Conservation (phyloP, 768 basidiomycete species). For the Pisolithus microcarpus region DNA sequence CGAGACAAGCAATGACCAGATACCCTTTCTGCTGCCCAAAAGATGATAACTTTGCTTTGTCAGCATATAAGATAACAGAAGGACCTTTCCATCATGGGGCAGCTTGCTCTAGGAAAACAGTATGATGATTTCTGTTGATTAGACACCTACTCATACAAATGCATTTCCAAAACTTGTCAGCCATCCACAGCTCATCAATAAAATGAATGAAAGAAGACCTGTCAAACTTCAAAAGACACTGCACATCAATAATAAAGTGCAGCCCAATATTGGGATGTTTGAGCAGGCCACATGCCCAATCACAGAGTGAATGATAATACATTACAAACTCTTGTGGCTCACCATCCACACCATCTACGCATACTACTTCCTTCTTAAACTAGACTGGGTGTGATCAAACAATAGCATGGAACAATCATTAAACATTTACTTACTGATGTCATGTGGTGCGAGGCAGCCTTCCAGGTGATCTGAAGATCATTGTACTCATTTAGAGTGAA, state of each 20-base stretch:
- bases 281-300: conserved; percentile 25
- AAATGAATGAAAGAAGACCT: conserved; percentile 21
- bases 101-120: neutral
- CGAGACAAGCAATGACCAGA: conserved; percentile 16
- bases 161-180: conserved; percentile 30
- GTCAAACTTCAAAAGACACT: conserved; percentile 22
- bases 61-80: conserved; percentile 34
- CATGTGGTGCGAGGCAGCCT: neutral
- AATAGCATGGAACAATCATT: neutral
- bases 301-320: neutral
- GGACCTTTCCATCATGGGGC: conserved; percentile 18
- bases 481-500: neutral
- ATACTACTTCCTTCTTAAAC: neutral
- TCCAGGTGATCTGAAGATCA: conserved; percentile 1
- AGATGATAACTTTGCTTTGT: conserved; percentile 33
- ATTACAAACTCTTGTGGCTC: neutral
- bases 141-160: neutral
- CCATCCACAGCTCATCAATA: conserved; percentile 34
- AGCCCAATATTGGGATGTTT: conserved; percentile 16
- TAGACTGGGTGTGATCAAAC: neutral
- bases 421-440: conserved; percentile 3
- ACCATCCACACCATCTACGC: neutral
- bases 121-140: neutral
- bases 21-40: conserved; percentile 35
- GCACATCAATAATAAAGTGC: conserved; percentile 28